Conservation (phyloP, 257 asterid genomes). For the Nicotiana knightiana region DNA sequence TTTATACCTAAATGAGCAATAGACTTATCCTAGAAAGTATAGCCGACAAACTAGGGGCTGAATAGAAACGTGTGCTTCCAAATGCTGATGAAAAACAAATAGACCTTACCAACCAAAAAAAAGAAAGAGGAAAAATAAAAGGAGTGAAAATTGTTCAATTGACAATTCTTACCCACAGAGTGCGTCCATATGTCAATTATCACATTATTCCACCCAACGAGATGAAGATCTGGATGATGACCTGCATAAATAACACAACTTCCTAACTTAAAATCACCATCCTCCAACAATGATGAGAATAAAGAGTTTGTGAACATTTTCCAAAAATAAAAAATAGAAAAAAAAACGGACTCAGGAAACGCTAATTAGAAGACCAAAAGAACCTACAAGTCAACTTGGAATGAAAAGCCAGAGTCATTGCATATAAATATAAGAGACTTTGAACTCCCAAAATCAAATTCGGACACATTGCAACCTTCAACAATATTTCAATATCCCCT, state of each 20-base stretch:
- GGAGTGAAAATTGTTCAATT: background rate
- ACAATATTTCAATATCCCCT: background rate
- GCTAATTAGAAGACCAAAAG: background rate
- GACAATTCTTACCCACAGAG: conserved; percentile 60
- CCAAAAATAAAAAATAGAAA: background rate
- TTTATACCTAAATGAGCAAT: background rate
- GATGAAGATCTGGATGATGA: conserved; percentile 99
- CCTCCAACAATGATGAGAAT: background rate
- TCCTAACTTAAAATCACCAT: background rate
- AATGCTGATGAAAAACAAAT: background rate
- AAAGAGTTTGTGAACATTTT: background rate
- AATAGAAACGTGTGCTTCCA: background rate
- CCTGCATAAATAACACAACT: conserved; percentile 34
- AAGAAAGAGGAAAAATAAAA: background rate
- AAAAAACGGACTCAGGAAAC: background rate
- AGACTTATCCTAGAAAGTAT: background rate
- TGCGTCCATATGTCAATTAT: conserved; percentile 92
- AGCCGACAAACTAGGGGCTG: background rate
- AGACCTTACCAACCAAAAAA: background rate
- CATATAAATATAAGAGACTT: background rate
- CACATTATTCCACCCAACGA: conserved; percentile 91
- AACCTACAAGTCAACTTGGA: background rate
- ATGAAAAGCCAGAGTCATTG: conserved; percentile 2
- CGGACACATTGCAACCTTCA: background rate
- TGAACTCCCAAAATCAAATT: background rate